These are phyloP conservation scores for Daldinia sp. DNA, from an alignment of 2,329 filamentous ascomycete species.

Conservation along the genomic window DNA sequence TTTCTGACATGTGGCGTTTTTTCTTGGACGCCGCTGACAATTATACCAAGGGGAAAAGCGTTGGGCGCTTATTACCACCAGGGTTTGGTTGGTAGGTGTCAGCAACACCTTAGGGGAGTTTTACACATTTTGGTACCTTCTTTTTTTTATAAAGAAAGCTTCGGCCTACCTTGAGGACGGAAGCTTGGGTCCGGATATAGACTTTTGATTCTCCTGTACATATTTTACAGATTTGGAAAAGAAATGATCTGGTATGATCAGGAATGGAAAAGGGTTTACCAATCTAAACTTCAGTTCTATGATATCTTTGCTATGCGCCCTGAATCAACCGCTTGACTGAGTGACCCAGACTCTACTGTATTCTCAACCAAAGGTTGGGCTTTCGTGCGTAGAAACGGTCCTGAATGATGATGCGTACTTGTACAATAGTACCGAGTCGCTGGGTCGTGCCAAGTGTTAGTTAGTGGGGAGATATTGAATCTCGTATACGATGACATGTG, in stretches of 20 bases:
- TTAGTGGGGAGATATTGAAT: background rate
- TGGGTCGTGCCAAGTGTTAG: background rate
- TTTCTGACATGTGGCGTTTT: conserved; percentile 14
- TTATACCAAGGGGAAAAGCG: conserved; percentile 28
- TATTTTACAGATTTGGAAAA: conserved; percentile 31
- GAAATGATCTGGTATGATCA: conserved; percentile 22
- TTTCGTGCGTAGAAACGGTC: background rate
- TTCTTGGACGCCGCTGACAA: conserved; percentile 19
- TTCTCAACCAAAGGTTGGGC: background rate
- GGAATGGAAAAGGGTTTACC: conserved; percentile 27
- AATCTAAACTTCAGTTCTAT: conserved; percentile 6
- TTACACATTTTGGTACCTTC: conserved; percentile 13
- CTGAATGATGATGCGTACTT: conserved; percentile 2
- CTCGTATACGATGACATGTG: background rate
- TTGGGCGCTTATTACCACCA: conserved; percentile 23
- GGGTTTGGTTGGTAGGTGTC: conserved; percentile 29
- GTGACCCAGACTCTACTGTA: background rate
- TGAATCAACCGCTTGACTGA: background rate
- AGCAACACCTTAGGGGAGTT: conserved; percentile 5
- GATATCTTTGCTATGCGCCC: background rate
- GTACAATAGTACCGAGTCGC: background rate
- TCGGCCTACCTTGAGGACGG: conserved; percentile 6
- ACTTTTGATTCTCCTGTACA: conserved; percentile 39
- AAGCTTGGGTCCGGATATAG: conserved; percentile 28
- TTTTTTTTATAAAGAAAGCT: conserved; percentile 11